phyloP scores from a whole-genome alignment of 352 stramenopile species.

The Phytophthora aleatoria region DNA sequence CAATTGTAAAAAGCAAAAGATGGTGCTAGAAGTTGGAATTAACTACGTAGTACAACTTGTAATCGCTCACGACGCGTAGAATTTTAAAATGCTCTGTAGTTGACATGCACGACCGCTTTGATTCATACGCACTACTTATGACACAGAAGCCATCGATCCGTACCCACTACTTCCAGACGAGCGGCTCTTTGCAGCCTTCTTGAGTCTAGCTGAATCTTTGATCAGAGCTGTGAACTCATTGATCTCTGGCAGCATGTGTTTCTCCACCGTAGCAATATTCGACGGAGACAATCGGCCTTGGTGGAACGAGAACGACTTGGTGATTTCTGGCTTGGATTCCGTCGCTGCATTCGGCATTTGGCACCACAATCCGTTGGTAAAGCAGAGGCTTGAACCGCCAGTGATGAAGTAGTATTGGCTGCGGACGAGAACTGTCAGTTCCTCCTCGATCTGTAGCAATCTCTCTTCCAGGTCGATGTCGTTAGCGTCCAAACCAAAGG shows the following conservation, averaged over 20 bases:
- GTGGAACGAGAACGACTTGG: slow-evolving; percentile 57
- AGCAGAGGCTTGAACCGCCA: slow-evolving; percentile 43
- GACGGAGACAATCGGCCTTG: slow-evolving; percentile 60
- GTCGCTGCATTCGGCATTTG: slow-evolving; percentile 14
- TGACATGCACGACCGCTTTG: no score
- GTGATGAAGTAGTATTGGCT: slow-evolving; percentile 83
- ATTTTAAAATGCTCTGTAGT: no score
- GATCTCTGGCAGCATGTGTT: slow-evolving; percentile 69
- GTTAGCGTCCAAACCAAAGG: slow-evolving; percentile 75
- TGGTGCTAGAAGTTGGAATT: no score
- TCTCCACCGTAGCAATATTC: slow-evolving; percentile 30
- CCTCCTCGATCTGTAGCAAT: slow-evolving; percentile 75
- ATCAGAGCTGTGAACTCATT: slow-evolving; percentile 69
- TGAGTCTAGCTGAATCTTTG: slow-evolving; percentile 5
- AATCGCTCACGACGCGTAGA: no score
- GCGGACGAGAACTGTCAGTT: slow-evolving; percentile 73
- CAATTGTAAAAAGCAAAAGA: no score
- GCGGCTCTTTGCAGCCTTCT: slow-evolving; percentile 2
- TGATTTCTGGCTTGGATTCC: slow-evolving; percentile 14
- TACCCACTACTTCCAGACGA: slow-evolving; percentile 15
- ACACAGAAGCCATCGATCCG: slow-evolving; percentile 18
- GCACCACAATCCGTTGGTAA: slow-evolving; percentile 24
- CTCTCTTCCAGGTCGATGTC: slow-evolving; percentile 81
- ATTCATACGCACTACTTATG: background rate
- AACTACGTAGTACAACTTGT: no score